Evolutionary conservation across 1,284 basidiomycete genomes (phyloP).

Genomic region (Papiliotrema terrestris): DNA sequence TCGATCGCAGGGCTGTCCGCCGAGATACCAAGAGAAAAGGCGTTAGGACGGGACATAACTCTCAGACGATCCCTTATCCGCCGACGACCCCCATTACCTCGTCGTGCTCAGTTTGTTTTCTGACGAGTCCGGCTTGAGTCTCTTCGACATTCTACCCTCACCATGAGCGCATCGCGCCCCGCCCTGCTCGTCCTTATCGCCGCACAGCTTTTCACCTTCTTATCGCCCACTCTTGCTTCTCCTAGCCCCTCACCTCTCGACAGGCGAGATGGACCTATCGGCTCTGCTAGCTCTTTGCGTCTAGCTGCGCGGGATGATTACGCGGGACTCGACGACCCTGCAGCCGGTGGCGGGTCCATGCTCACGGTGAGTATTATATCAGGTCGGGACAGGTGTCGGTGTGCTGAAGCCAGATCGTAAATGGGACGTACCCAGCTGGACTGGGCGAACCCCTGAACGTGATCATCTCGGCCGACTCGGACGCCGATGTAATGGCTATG

Average conservation of each 20-base stretch:
- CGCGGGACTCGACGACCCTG: constrained; percentile 20
- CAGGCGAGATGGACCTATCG: neutral
- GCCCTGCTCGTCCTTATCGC: constrained; percentile 12
- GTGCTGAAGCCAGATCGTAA: constrained; percentile 52
- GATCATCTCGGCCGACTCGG: constrained; percentile 79
- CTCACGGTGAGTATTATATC: constrained; percentile 20
- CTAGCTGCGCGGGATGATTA: constrained; percentile 7
- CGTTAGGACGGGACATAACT: too few relatives aligned
- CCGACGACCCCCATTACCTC: too few relatives aligned
- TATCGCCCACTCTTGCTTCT: constrained; percentile 3
- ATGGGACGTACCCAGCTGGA: constrained; percentile 65
- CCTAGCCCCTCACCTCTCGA: neutral
- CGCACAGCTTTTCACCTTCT: constrained; percentile 11
- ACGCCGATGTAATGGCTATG: constrained; percentile 65
- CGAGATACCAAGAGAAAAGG: too few relatives aligned
- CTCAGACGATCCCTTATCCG: too few relatives aligned
- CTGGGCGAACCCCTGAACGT: constrained; percentile 86
- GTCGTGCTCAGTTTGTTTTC: too few relatives aligned
- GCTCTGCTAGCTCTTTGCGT: neutral
- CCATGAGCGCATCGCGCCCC: constrained; percentile 5
- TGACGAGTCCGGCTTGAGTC: too few relatives aligned
- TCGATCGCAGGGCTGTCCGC: too few relatives aligned
- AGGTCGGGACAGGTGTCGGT: neutral
- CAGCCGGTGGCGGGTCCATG: constrained; percentile 24
- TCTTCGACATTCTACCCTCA: too few relatives aligned